Base-by-base conservation (phyloP, 1,139 yeast species). In the Protomyces inundatus region DNA sequence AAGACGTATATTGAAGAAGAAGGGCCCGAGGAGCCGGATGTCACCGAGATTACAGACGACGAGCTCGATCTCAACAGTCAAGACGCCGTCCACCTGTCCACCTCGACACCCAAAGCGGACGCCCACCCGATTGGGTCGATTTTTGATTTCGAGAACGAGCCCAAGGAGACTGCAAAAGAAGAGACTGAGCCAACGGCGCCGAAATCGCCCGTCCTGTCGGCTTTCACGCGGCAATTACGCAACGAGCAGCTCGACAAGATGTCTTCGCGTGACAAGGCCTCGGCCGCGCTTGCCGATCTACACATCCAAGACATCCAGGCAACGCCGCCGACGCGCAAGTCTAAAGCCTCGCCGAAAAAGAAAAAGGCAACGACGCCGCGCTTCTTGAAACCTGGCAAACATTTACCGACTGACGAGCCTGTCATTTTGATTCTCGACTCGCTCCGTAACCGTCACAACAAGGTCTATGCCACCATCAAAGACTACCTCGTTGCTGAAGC, bases 351-450 rank as follows among this genome's bases (percentile, higher is more conserved):
- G 35, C 42, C 48, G 32, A 16, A 23, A n/a, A 39, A 23, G 46
- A 14, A 16, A 16, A 45, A 40, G 36, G 33, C 46, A 14, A n/a
- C n/a, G 33, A 12, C 52, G 37, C 10, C 23, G 4, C 42, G 36
- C 5, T 45, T 4, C 12, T 50, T 53, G 32, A 53, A 59, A 46
- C 42, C 57, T 30, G 67, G 62, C 32, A 58, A 52, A 34, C 62
- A 58, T 33, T 32, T 58, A 10, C 23, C 54, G 7, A 32, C 14
- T 3, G 56, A 52, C 59, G 69, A 73, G 30, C 84, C 84, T 0
- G 82, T 81, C 32, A 84, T 90, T 7, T 84, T 84, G 66, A 82
- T 90, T 1, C 80, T 91, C 69, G 98, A 93, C 72, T 93, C 98
- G 0, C 77, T 93, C 81, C 65, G 69, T 34, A 86, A 82, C 66